Base-by-base conservation (phyloP, 495 filamentous ascomycete genomes). In the Chaetomium cochliodes region DNA sequence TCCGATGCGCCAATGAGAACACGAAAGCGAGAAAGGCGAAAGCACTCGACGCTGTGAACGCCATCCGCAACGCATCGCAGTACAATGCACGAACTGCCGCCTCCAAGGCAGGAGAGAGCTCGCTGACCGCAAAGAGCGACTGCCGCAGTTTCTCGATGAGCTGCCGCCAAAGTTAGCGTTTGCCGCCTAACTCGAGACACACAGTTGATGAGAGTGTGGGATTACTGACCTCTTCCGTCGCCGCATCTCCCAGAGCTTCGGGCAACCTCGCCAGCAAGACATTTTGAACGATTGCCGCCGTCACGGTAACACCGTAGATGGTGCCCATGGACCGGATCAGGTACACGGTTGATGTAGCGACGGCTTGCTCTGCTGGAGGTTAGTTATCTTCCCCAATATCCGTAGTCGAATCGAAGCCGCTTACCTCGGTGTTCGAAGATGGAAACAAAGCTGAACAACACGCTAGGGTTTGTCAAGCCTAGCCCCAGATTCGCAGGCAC, bases 401-500 rank as follows among this genome's bases (percentile, higher is more conserved):
- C 23, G 50, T 23, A 53, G 18, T 42, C 20, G 39, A 16, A 6
- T 63, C 76, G 3, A 7, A 7, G 11, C 50, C 8, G 23, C 51
- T 46, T 77, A 88, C 87, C 85, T 62, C 78, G 72, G 60, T 88
- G 87, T 25, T 85, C 84, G 67, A 87, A 88, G 2, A 85, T 77
- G 1, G 86, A 85, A 0, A 90, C 75, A 58, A 86, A 85, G 8
- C 84, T 88, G 66, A 88, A 88, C 39, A 88, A 65, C 22, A 87
- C 84, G 0, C 82, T 83, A 0, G 87, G 87, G 62, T 86, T 87
- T 2, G 86, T 82, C 25, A 88, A 83, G 2, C 86, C 86, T 55
- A 87, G 84, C 11, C 86, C 86, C 1, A 89, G 70, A 66, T 85
- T 88, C 13, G 84, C 85, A 0, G 87, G 86, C 46, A 89, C 79